Evolutionary conservation across 441 rosid species (phyloP), one percentile per base, ranked within the genome.

Genomic region (Breynia disticha): DNA sequence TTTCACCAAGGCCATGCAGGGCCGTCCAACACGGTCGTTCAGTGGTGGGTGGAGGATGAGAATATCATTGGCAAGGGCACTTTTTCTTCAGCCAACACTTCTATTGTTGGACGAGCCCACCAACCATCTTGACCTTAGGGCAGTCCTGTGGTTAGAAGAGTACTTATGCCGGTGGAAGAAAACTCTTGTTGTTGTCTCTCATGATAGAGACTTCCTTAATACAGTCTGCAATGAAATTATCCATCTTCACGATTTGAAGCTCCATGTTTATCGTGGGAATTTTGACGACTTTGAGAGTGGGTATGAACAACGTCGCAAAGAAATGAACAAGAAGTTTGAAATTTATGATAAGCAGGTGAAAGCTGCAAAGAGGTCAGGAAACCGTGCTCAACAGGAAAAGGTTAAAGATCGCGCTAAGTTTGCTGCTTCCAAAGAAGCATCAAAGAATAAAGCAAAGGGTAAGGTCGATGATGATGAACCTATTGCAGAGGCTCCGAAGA

Each of bases 131-230:
- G 98, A 90, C 72, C 88, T 87, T 35, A 73, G 96, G 62, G 97
- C 95, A 22, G 96, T 90, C 61, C 84, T 90, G 32, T 90, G 96
- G 98, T 60, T 85, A 62, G 96, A 90, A 68, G 98, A 90, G 65
- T 87, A 83, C 59, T 60, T 90, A 45, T 87, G 84, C 57, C 68
- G 95, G 41, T 83, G 96, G 98, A 85, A 90, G 79, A 87, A 87
- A 72, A 90, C 96, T 12, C 71, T 87, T 28, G 95, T 90, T 20
- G 96, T 90, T 59, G 97, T 87, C 60, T 90, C 98, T 42, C 96
- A 90, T 50, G 96, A 87, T 71, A 79, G 96, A 19, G 98, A 90
- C 76, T 90, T 90, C 73, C 90, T 90, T 54, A 90, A 90, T 69
- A 68, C 88, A 1, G 96, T 90, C 24, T 87, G 98, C 75, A 81